Evolutionary conservation across 2,329 filamentous ascomycete genomes (phyloP), one percentile per base, ranked within the genome.

Genomic region (Neofusicoccum kwambonambiense): DNA sequence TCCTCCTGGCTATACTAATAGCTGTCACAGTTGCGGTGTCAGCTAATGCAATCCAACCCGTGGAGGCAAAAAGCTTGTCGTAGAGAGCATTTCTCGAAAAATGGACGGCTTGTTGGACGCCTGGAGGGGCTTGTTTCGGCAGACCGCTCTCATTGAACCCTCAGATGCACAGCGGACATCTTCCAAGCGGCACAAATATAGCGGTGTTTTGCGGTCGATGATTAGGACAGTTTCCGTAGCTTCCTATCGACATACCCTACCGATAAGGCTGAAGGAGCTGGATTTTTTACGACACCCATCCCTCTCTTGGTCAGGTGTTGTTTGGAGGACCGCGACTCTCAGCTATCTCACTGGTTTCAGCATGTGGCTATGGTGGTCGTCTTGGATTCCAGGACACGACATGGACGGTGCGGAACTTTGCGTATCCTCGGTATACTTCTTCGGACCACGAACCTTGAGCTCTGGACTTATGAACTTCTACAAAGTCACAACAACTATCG

Each of bases 1-100:
- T 72, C 50, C 62, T 70, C 22, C 61, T 69, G 3, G 69, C 70
- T 15, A 63, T 70, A 3, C 70, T 72, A n/a, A 62, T 71, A 1
- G 69, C 70, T 2, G 44, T 70, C 19, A 67, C 71, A n/a, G 69
- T 67, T 8, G 62, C 62, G 2, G 45, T 42, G 3, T 41, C 66
- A 47, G 47, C 66, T 9, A 42, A 68, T 2, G 61, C n/a, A n/a
- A 66, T 72, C 7, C 49, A 70, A 17, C 65, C 65, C 1, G 69
- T 68, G 9, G 70, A 73, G 41, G 27, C 4, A 31, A 31, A 31
- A 31, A 31, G 1, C 27, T 31, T 31, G 27, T 7, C 27, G 27
- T 31, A 5, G 27, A 31, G 27, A 31, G 27, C 27, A 31, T 31
- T 31, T 31, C 27, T 7, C 27, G 6, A 31, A 31, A 31, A 7